Evolutionary conservation across 164 flowering plant species (phyloP).

Genomic region (Nelumbo lutea): DNA sequence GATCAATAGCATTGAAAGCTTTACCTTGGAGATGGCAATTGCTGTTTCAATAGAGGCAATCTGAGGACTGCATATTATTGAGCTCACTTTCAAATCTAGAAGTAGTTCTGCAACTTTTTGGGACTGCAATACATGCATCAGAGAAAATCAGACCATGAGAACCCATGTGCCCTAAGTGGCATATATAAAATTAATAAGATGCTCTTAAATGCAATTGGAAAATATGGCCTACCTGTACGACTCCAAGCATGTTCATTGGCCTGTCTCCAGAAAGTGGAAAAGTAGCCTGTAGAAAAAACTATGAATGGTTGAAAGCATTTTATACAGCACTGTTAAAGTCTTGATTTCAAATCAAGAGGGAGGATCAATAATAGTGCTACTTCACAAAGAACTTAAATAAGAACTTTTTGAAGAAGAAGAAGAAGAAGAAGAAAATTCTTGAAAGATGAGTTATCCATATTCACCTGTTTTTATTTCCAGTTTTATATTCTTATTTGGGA

Average conservation of each 20-base stretch:
- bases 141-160: conserved; percentile 10
- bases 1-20: not conserved
- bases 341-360: not conserved
- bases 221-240: conserved; percentile 55
- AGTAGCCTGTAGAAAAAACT: conserved; percentile 27
- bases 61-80: conserved; percentile 56
- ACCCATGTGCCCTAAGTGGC: not conserved
- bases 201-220: conserved; percentile 3
- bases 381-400: too few relatives aligned
- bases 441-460: too few relatives aligned
- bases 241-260: conserved; percentile 78
- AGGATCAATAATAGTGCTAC: not conserved
- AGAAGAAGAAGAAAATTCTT: too few relatives aligned
- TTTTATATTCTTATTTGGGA: too few relatives aligned
- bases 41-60: conserved; percentile 64
- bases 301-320: not conserved
- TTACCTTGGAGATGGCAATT: conserved; percentile 56
- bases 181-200: conserved; percentile 3
- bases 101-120: conserved; percentile 94
- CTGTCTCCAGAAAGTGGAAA: conserved; percentile 27
- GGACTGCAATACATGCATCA: conserved; percentile 39
- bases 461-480: too few relatives aligned
- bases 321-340: not conserved
- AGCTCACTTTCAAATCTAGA: conserved; percentile 68
- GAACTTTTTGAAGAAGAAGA: too few relatives aligned